Conservation (phyloP, 2,329 filamentous ascomycete genomes). For the Diaporthe velutina region DNA sequence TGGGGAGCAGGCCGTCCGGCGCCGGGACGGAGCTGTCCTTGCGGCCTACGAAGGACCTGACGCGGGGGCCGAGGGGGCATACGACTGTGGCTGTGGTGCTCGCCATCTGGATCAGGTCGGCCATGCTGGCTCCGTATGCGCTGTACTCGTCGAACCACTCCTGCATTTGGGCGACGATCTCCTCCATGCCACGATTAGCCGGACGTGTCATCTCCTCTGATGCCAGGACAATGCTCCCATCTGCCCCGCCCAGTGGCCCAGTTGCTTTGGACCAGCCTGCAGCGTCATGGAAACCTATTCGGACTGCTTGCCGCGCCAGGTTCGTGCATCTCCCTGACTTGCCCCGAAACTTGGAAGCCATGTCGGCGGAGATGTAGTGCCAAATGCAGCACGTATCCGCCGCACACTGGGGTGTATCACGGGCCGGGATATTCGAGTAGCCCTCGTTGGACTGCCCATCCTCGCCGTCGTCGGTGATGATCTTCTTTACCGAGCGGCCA, state of each 20-base stretch:
- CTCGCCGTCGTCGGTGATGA: slow-evolving; percentile 48
- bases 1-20: slow-evolving; percentile 58
- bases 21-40: slow-evolving; percentile 56
- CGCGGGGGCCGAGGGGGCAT: slow-evolving; percentile 59
- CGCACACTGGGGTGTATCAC: slow-evolving; percentile 1
- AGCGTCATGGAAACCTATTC: slow-evolving; percentile 61
- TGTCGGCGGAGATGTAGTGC: slow-evolving; percentile 57
- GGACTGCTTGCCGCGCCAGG: slow-evolving; percentile 58
- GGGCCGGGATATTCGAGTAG: slow-evolving; percentile 3
- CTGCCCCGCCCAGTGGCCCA: not conserved
- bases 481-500: slow-evolving; percentile 53
- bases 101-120: slow-evolving; percentile 68
- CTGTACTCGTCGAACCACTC: slow-evolving; percentile 55
- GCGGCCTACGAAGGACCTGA: slow-evolving; percentile 65
- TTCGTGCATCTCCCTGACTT: slow-evolving; percentile 56
- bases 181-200: not conserved
- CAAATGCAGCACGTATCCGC: slow-evolving; percentile 51
- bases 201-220: slow-evolving; percentile 13
- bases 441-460: slow-evolving; percentile 34
- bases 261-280: slow-evolving; percentile 14
- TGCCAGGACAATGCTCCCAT: slow-evolving; percentile 17
- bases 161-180: slow-evolving; percentile 10
- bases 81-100: slow-evolving; percentile 63
- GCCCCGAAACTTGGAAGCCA: slow-evolving; percentile 53
- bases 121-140: slow-evolving; percentile 58